phyloP scores from a whole-genome alignment of 345 rosid species.

The Populus tremula region DNA sequence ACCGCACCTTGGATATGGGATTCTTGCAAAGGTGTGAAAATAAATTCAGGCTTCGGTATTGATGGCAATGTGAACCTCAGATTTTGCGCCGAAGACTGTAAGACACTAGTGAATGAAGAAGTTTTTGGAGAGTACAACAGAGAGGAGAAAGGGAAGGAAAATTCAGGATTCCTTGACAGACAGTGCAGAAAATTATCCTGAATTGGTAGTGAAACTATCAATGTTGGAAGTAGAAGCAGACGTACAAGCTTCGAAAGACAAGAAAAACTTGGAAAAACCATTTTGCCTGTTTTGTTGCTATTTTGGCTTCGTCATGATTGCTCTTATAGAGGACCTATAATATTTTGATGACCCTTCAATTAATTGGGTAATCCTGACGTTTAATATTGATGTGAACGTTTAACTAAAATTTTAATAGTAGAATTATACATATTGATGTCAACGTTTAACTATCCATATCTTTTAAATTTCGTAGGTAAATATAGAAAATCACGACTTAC shows the following conservation, averaged over 20 bases:
- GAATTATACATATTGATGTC: too few species aligned
- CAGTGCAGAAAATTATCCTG: conserved; percentile 47
- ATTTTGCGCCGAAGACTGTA: neutral
- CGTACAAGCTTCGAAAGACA: conserved; percentile 16
- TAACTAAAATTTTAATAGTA: too few species aligned
- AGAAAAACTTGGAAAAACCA: conserved; percentile 16
- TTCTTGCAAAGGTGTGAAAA: neutral
- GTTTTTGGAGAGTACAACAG: conserved; percentile 32
- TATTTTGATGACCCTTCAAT: too few species aligned
- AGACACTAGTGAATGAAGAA: conserved; percentile 33
- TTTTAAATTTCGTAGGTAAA: too few species aligned
- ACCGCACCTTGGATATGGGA: conserved; percentile 17
- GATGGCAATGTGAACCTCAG: conserved; percentile 4
- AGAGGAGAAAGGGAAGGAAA: conserved; percentile 19
- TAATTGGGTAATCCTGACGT: too few species aligned
- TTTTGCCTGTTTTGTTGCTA: neutral
- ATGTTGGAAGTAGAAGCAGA: conserved; percentile 11
- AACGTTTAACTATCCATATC: too few species aligned
- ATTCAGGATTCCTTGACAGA: conserved; percentile 32
- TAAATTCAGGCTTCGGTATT: neutral
- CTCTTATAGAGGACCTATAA: conserved; percentile 1
- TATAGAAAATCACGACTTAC: too few species aligned
- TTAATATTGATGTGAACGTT: too few species aligned
- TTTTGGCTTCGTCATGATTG: neutral
- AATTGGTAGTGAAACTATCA: conserved; percentile 8